Percentiles rank a stretch among this genome's conserved stretches.
These are phyloP conservation scores for Podaxis sp. DNA, from an alignment of 768 basidiomycete genomes.

Conservation along the genomic window DNA sequence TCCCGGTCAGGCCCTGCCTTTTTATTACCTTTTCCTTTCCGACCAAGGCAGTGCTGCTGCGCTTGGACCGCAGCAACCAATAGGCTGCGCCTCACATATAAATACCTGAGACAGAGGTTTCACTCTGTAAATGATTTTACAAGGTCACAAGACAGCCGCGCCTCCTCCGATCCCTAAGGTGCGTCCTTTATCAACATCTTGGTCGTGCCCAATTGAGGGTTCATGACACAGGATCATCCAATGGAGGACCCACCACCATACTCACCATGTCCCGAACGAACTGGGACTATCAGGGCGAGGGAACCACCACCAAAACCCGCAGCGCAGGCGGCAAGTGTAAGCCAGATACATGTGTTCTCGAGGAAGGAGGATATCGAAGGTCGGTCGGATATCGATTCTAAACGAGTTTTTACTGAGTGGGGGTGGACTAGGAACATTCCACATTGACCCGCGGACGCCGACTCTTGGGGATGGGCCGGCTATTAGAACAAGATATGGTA, in stretches of 20 bases:
- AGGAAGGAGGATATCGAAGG: slow-evolving; percentile 29
- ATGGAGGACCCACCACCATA: slow-evolving; percentile 24
- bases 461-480: slow-evolving; percentile 19
- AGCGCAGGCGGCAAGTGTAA: slow-evolving; percentile 18
- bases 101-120: not conserved
- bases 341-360: slow-evolving; percentile 28
- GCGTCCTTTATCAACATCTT: not conserved
- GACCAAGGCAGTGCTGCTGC: not conserved
- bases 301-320: not conserved
- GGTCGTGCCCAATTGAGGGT: not conserved
- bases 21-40: not conserved
- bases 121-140: slow-evolving; percentile 8
- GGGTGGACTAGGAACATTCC: slow-evolving; percentile 31
- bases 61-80: not conserved
- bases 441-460: slow-evolving; percentile 33
- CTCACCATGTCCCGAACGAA: not conserved
- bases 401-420: too few species aligned
- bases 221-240: not conserved
- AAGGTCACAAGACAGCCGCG: not conserved
- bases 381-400: slow-evolving; percentile 6
- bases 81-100: not conserved
- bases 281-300: not conserved
- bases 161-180: not conserved
- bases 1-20: slow-evolving; percentile 66
- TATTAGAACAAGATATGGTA: slow-evolving; percentile 11